Conservation (phyloP, 169 alveolate species). For the Babesia ovis region DNA sequence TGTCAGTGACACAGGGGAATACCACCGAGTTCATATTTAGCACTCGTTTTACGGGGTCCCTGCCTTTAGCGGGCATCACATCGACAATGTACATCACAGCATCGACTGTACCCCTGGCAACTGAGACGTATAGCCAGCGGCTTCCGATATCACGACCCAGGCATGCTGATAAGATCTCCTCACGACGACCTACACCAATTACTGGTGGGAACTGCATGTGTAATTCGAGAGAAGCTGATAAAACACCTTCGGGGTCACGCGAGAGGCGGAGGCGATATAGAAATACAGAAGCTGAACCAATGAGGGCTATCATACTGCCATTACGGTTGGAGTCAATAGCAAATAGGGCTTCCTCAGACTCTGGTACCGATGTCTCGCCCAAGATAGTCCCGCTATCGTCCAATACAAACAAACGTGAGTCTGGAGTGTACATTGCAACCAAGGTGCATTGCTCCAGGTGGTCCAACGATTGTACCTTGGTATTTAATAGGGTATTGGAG, state of each 20-base stretch:
- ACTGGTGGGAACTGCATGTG: conserved; percentile 39
- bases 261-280: conserved; percentile 2
- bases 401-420: neutral
- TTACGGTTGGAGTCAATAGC: conserved; percentile 13
- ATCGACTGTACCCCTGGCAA: conserved; percentile 47
- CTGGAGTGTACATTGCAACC: conserved; percentile 30
- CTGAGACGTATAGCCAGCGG: conserved; percentile 50
- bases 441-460: conserved; percentile 12
- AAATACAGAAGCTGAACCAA: conserved; percentile 2
- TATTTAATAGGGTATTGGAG: conserved; percentile 2
- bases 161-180: conserved; percentile 37
- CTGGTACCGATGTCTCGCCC: conserved; percentile 3
- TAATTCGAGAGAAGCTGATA: neutral
- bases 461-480: neutral
- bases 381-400: neutral
- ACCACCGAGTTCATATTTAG: conserved; percentile 47
- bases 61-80: conserved; percentile 25
- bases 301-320: conserved; percentile 23
- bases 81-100: conserved; percentile 48
- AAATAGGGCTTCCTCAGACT: conserved; percentile 7
- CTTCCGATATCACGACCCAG: conserved; percentile 23
- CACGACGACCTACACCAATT: conserved; percentile 45
- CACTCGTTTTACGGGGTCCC: conserved; percentile 14
- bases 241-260: neutral
- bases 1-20: conserved; percentile 41